Base-by-base conservation (phyloP, 192 early-diverging fungal species). In the Haplosporangium gracile region DNA sequence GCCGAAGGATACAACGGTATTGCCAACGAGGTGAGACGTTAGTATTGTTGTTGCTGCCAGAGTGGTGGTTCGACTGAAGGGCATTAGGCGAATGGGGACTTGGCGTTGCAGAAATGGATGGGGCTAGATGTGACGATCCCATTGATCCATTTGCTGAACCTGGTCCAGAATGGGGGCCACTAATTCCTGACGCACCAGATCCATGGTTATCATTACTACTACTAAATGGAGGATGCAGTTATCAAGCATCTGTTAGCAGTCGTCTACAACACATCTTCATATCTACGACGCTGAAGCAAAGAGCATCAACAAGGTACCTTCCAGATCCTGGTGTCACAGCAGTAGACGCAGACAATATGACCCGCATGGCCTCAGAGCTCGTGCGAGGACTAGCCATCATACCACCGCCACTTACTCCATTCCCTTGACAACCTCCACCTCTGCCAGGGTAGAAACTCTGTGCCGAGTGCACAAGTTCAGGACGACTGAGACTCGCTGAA, bases 1-100 rank as follows among this genome's bases (percentile, higher is more conserved):
- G 84, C 2, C 84, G 79, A 0, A 86, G 36, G 34, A 86, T 86
- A 29, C 84, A 86, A 22, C 84, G 84, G 42, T 86, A 86, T 42
- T 86, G 84, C 84, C 84, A 86, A 22, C 84, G 79, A 0, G 75
- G 55, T 5, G 83, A 38, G 8, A 69, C 13, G n/a, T 7, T 85
- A 0, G 40, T 40, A 22, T 70, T 38, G 49, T 38, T 15, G 42
- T 70, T 47, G 42, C 22, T 76, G 34, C 18, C n/a, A 10, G 69
- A 40, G 15, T 43, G 74, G 26, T 60, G 13, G 74, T 9, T 36
- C 20, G 36, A 39, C 16, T 68, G 60, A 65, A 11, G 60, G 9
- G 73, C 7, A 18, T 20, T 36, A 20, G 53, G n/a, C 29, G 51
- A 36, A 47, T 34, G 11, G 0, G n/a, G 32, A 24, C n/a, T 24